Evolutionary conservation across 345 rosid species (phyloP).

Genomic region (Lepidium sativum): DNA sequence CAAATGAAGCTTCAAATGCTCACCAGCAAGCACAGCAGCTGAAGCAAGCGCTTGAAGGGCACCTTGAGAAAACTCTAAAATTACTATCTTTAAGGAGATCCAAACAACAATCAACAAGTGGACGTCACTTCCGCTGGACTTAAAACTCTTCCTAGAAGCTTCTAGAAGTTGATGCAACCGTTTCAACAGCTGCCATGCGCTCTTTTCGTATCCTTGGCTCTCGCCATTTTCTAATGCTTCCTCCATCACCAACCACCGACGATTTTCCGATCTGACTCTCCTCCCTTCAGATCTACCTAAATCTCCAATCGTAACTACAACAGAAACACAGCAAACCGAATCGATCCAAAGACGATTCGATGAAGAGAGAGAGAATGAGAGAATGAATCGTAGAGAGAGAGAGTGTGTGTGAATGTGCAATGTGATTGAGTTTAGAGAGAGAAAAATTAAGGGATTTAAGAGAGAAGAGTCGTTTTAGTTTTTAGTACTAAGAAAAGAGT

Average conservation of each 20-base stretch:
- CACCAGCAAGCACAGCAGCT: slow-evolving; percentile 95
- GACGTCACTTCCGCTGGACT: slow-evolving; percentile 66
- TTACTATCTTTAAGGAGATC: slow-evolving; percentile 97
- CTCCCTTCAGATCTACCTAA: slow-evolving; percentile 37
- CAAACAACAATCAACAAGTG: slow-evolving; percentile 86
- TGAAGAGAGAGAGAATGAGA: background rate
- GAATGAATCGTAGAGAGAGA: background rate
- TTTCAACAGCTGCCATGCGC: slow-evolving; percentile 99
- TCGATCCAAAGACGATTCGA: slow-evolving; percentile 10
- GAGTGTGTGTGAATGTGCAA: background rate
- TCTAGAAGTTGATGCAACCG: slow-evolving; percentile 83
- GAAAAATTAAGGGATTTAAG: slow-evolving; percentile 16
- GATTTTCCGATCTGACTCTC: slow-evolving; percentile 37
- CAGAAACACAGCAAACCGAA: background rate
- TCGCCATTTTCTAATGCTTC: slow-evolving; percentile 90
- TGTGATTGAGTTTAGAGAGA: slow-evolving; percentile 16
- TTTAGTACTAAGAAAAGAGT: slow-evolving; percentile 17
- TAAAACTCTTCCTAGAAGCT: slow-evolving; percentile 72
- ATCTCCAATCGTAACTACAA: background rate
- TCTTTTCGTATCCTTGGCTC: slow-evolving; percentile 97
- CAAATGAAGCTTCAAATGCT: slow-evolving; percentile 85
- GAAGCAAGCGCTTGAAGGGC: slow-evolving; percentile 95
- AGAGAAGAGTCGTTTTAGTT: slow-evolving; percentile 38
- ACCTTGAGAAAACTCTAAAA: slow-evolving; percentile 88
- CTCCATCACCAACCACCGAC: slow-evolving; percentile 48